phyloP scores from a whole-genome alignment of 2,329 filamentous ascomycete species.

The Alternaria rosae region DNA sequence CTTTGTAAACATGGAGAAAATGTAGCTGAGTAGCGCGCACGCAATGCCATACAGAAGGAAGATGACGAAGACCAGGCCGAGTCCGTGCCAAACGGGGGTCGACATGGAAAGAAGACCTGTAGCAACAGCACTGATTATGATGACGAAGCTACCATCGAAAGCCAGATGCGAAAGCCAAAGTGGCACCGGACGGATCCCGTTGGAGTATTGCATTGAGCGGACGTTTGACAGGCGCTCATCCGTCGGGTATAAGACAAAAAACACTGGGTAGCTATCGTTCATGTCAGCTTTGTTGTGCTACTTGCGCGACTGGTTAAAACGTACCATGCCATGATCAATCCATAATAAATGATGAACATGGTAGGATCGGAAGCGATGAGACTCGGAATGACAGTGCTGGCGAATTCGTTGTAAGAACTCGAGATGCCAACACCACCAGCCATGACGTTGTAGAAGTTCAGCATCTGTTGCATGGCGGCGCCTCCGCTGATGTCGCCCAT shows the following conservation, averaged over 20 bases:
- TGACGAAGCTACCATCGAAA: slow-evolving; percentile 80
- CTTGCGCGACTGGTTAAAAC: slow-evolving; percentile 72
- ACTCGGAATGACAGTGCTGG: slow-evolving; percentile 1
- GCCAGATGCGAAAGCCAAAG: slow-evolving; percentile 83
- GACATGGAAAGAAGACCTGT: slow-evolving; percentile 58
- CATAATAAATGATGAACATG: slow-evolving; percentile 67
- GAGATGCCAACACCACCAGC: slow-evolving; percentile 28
- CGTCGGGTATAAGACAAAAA: slow-evolving; percentile 91
- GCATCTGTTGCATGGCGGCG: slow-evolving; percentile 37
- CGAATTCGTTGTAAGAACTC: slow-evolving; percentile 18
- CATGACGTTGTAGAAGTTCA: slow-evolving; percentile 30
- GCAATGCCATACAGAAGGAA: slow-evolving; percentile 80
- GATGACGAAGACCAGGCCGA: slow-evolving; percentile 82
- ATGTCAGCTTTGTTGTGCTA: slow-evolving; percentile 77
- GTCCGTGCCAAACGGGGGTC: slow-evolving; percentile 69
- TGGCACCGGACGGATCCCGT: slow-evolving; percentile 81
- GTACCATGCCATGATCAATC: slow-evolving; percentile 69
- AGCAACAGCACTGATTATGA: slow-evolving; percentile 68
- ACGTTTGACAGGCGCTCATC: slow-evolving; percentile 80
- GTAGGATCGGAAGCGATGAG: slow-evolving; percentile 57
- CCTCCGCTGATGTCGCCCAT: slow-evolving; percentile 47
- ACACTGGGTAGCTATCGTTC: slow-evolving; percentile 74
- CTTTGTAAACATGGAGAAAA: slow-evolving; percentile 79
- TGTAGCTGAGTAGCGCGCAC: slow-evolving; percentile 77
- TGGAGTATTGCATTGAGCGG: slow-evolving; percentile 86